Evolutionary conservation across 257 asterid genomes (phyloP), one percentile per base, ranked within the genome.

Genomic region (Lavandula angustifolia): DNA sequence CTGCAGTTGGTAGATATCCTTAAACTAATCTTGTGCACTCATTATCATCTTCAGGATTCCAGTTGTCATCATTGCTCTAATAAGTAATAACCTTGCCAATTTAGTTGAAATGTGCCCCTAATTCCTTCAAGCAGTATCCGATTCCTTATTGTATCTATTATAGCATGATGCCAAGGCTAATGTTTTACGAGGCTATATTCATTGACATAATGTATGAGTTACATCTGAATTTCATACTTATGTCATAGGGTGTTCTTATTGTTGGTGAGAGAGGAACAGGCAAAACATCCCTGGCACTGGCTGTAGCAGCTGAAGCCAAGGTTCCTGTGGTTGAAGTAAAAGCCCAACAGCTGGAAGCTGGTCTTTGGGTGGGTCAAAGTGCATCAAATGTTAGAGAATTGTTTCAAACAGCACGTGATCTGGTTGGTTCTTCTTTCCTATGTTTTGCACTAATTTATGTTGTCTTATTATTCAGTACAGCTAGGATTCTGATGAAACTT

Each of bases 201-300:
- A 46, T 69, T 18, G 35, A 33, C 56, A 50, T 52, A 52, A 13
- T 54, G 38, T 55, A 9, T 72, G 61, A 43, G 54, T 54, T 76
- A 52, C 35, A 22, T 60, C 69, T 76, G 74, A 76, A 55, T 14
- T 64, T 59, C 40, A 53, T 56, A 14, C 71, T 60, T 55, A 32
- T 63, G 43, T 78, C 61, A 53, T 79, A 89, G 99, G 99, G 97
- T 53, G 99, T 92, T 74, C 99, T 92, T 64, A 87, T 92, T 44
- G 97, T 92, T 73, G 99, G 99, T 59, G 99, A 92, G 85, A 84
- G 95, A 77, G 99, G 96, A 77, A 89, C 99, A 14, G 99, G 97
- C 43, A 92, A 92, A 76, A 92, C 97, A 54, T 84, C 96, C 64
- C 90, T 92, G n/a, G 96, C 96, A 68, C 70, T 87, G 78, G 99